Base-by-base conservation (phyloP, 2,329 filamentous ascomycete species). In the Canariomyces notabilis region DNA sequence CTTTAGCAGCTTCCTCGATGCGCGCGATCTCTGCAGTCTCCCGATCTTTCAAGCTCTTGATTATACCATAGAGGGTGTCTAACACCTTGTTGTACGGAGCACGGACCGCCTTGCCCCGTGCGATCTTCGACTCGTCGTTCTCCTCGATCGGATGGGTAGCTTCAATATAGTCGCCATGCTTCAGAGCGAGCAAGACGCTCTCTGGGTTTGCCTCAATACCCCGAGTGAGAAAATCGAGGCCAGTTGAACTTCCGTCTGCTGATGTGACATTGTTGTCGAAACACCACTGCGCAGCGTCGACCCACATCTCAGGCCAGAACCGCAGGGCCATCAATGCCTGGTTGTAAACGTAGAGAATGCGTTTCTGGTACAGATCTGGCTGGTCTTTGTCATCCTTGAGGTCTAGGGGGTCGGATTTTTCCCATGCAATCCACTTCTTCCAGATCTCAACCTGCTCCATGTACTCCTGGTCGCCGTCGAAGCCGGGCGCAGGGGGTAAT, bases 271-370 rank as follows among this genome's bases (percentile, higher is more conserved):
- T 79, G 57, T 93, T 89, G 44, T 85, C 78, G 59, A 89, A 89
- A 65, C 88, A 95, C 80, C 91, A 97, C 55, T 95, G 87, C 1
- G 90, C 87, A 8, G 89, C 91, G 50, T 96, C 89, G 40, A 89
- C 90, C 93, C 93, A 98, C 57, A 96, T 83, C 62, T 95, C 87
- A 4, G 93, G 90, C 80, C 91, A 93, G 67, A 97, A 98, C 41
- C 90, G 83, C 45, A 98, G 71, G 4, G 89, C 85, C 86, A 96
- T 95, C 37, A 95, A 71, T 4, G 91, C 89, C 64, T 96, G 91
- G 64, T 89, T 93, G 73, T 95, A 97, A 53, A 88, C 85, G 64
- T 94, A 95, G 6, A 96, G 67, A 34, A 97, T 79, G 33, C 93
- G 83, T 55, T 85, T 78, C 55, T 85, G 85, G 67, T 85, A 93